Conservation (phyloP, 805 yeast genomes). For the Pichia manshurica region DNA sequence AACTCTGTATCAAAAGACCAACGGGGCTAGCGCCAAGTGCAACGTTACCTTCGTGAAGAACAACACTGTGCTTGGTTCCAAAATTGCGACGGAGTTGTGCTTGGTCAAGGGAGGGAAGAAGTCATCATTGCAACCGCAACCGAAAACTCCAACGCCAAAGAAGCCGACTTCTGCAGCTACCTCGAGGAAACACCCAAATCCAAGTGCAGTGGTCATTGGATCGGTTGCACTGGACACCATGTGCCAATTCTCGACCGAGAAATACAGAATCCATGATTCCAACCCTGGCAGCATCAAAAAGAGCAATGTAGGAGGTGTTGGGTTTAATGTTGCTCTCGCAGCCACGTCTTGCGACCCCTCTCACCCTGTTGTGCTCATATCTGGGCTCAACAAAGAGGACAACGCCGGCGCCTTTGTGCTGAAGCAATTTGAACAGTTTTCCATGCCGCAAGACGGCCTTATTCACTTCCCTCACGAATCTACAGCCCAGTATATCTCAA, state of each 20-base stretch:
- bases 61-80: constrained; percentile 64
- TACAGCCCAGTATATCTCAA: constrained; percentile 72
- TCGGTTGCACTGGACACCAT: constrained; percentile 73
- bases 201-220: constrained; percentile 52
- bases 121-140: background rate
- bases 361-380: constrained; percentile 38
- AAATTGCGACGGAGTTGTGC: constrained; percentile 54
- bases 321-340: constrained; percentile 71
- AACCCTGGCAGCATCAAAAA: constrained; percentile 55
- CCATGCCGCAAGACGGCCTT: constrained; percentile 38
- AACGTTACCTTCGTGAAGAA: constrained; percentile 73
- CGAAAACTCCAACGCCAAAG: background rate
- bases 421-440: constrained; percentile 23
- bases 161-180: background rate
- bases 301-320: constrained; percentile 77
- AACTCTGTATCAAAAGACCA: constrained; percentile 59
- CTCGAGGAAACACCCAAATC: background rate
- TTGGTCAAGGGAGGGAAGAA: constrained; percentile 25
- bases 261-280: constrained; percentile 48
- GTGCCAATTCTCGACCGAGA: constrained; percentile 35
- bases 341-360: constrained; percentile 21
- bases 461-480: constrained; percentile 18
- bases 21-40: constrained; percentile 63
- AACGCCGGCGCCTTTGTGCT: constrained; percentile 41
- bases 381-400: constrained; percentile 56